Evolutionary conservation across 2,329 filamentous ascomycete species (phyloP).

Genomic region (Colletotrichum coccodes): DNA sequence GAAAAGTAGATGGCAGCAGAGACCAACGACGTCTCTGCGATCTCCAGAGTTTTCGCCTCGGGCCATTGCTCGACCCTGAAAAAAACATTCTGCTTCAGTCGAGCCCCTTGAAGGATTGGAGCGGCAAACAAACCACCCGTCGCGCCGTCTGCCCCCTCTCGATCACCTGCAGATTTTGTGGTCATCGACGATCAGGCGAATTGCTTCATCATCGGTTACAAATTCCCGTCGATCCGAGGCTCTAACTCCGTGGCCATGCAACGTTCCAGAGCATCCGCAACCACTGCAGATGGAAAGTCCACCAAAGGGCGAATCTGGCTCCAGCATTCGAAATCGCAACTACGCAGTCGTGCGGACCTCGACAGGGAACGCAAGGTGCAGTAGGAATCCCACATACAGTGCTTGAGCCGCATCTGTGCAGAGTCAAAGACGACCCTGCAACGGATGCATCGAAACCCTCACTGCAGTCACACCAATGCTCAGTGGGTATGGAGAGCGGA

Average conservation of each 20-base stretch:
- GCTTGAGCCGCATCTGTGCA: conserved; percentile 5
- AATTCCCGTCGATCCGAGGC: background rate
- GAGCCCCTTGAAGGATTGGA: conserved; percentile 1
- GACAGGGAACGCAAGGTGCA: background rate
- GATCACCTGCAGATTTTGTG: background rate
- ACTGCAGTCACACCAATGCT: background rate
- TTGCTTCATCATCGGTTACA: background rate
- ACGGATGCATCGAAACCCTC: background rate
- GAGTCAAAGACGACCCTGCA: background rate
- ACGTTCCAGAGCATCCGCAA: background rate
- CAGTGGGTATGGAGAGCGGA: background rate
- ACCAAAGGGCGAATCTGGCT: background rate
- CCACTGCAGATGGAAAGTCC: background rate
- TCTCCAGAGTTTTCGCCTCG: background rate
- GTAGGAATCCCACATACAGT: background rate
- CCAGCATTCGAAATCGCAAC: background rate
- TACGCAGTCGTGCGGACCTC: background rate
- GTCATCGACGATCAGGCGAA: background rate
- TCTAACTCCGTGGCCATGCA: background rate
- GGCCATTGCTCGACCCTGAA: background rate
- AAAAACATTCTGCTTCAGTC: background rate
- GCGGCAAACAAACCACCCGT: conserved; percentile 10
- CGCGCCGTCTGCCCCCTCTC: background rate
- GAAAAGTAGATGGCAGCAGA: background rate
- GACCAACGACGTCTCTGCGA: background rate